Evolutionary conservation across 805 yeast species (phyloP).

Genomic region (Schwanniomyces vanrijiae): DNA sequence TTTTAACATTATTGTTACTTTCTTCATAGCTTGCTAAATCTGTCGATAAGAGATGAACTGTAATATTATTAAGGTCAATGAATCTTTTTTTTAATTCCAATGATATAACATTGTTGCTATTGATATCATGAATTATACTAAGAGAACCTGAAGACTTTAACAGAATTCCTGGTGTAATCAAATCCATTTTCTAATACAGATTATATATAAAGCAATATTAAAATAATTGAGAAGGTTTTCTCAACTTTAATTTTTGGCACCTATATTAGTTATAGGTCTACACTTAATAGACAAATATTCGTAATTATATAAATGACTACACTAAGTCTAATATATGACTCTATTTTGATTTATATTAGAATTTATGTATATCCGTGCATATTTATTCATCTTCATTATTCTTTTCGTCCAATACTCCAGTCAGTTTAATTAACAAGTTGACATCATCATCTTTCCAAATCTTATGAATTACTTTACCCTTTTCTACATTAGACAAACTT

Average conservation of each 20-base stretch:
- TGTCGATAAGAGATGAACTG: constrained; percentile 21
- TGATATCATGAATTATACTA: constrained; percentile 15
- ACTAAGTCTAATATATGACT: not conserved
- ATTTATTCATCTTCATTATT: constrained; percentile 26
- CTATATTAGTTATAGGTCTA: no score
- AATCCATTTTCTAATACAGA: constrained; percentile 11
- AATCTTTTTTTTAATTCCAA: constrained; percentile 21
- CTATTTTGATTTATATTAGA: constrained; percentile 1
- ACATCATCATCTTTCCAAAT: constrained; percentile 82
- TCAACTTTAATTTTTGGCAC: not conserved
- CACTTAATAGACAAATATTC: not conserved
- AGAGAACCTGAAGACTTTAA: constrained; percentile 7
- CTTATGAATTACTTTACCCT: constrained; percentile 59
- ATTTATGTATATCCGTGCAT: constrained; percentile 1
- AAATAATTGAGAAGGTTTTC: not conserved
- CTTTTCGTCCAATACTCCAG: constrained; percentile 60
- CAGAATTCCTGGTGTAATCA: constrained; percentile 7
- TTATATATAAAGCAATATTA: not conserved
- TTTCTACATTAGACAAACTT: constrained; percentile 44
- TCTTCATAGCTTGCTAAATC: constrained; percentile 10
- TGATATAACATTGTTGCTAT: constrained; percentile 32
- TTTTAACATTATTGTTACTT: not conserved
- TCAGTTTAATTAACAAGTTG: constrained; percentile 65
- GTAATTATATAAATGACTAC: not conserved
- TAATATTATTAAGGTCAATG: constrained; percentile 12